phyloP scores from a whole-genome alignment of 2,329 filamentous ascomycete genomes.

The Eutypella sp. region DNA sequence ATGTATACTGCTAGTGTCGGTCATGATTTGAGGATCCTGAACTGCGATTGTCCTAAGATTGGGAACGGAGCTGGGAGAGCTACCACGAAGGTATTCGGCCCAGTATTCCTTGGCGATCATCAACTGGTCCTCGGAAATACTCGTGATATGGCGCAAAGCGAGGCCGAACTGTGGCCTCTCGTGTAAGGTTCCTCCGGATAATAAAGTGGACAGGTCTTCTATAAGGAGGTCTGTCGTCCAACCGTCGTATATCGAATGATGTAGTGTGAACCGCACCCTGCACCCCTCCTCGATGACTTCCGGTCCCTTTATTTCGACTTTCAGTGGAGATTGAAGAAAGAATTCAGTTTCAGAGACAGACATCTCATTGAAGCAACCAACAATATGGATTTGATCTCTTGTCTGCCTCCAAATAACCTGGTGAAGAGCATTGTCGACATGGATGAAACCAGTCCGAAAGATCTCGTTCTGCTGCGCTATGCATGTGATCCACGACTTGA shows the following conservation, averaged over 20 bases:
- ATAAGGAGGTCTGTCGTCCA: conserved; percentile 80
- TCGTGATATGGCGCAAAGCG: conserved; percentile 44
- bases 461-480: conserved; percentile 57
- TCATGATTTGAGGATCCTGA: conserved; percentile 20
- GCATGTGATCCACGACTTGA: conserved; percentile 44
- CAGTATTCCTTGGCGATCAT: conserved; percentile 59
- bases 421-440: conserved; percentile 47
- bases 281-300: conserved; percentile 14
- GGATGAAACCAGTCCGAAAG: conserved; percentile 68
- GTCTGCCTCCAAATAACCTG: conserved; percentile 61
- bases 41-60: conserved; percentile 44
- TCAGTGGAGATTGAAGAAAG: conserved; percentile 52
- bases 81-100: conserved; percentile 58
- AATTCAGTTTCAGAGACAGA: conserved; percentile 31
- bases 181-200: conserved; percentile 27
- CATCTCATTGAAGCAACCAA: conserved; percentile 36
- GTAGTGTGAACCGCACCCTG: conserved; percentile 53
- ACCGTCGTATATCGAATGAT: conserved; percentile 88
- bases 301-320: conserved; percentile 46
- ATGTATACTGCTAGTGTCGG: conserved; percentile 25
- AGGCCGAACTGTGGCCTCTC: conserved; percentile 55
- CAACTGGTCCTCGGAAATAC: conserved; percentile 20
- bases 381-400: conserved; percentile 36
- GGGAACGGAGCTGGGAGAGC: conserved; percentile 51
- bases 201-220: conserved; percentile 55